phyloP scores from a whole-genome alignment of 2,329 filamentous ascomycete species.

The Gyromitra esculenta region DNA sequence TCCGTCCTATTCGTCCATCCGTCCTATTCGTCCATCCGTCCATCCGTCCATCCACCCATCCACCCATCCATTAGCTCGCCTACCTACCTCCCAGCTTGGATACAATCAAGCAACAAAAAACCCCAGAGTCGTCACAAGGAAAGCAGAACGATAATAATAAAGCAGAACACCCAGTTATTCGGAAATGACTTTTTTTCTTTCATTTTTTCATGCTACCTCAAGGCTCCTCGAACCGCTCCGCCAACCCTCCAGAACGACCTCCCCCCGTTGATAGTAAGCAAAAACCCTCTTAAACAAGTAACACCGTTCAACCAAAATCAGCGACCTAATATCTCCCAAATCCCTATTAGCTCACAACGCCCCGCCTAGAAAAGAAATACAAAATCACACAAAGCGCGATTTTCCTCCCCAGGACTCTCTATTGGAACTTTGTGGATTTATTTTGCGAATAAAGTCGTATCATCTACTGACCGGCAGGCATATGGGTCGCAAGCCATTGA shows the following conservation, averaged over 20 bases:
- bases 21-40: neutral
- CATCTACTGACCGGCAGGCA: slow-evolving; percentile 55
- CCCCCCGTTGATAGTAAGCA: no score
- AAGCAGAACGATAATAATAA: neutral
- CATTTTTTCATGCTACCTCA: neutral
- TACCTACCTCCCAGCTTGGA: slow-evolving; percentile 10
- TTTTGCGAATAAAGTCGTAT: slow-evolving; percentile 13
- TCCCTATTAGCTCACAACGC: slow-evolving; percentile 32
- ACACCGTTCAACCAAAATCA: slow-evolving; percentile 10
- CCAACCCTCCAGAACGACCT: neutral
- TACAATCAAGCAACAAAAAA: slow-evolving; percentile 15
- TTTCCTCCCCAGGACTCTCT: slow-evolving; percentile 6
- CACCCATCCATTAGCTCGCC: slow-evolving; percentile 10
- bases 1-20: slow-evolving; percentile 6
- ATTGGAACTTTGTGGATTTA: neutral
- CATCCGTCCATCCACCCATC: neutral
- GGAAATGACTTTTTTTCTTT: neutral
- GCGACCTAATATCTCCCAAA: slow-evolving; percentile 26
- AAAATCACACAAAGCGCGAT: slow-evolving; percentile 14
- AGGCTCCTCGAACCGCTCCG: neutral
- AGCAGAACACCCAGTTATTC: neutral
- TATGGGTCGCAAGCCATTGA: slow-evolving; percentile 64
- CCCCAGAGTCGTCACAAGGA: neutral
- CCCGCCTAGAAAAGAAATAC: slow-evolving; percentile 1
- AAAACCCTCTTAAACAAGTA: neutral